phyloP scores from a whole-genome alignment of 345 rosid species.

The Lepidium didymum region DNA sequence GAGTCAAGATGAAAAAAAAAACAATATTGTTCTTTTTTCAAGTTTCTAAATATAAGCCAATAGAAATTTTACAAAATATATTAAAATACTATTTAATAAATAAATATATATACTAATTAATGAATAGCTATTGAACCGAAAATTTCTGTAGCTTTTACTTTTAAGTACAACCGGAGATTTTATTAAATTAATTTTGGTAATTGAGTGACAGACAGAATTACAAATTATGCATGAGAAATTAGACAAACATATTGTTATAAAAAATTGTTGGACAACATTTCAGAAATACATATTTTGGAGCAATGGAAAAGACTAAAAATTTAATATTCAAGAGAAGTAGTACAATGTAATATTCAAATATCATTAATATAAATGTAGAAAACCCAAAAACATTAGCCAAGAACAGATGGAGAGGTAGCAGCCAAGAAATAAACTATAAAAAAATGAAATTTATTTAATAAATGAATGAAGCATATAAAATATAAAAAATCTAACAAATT shows the following conservation, averaged over 20 bases:
- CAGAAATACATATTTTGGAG: neutral
- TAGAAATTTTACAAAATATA: neutral
- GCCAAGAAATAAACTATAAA: neutral
- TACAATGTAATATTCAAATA: neutral
- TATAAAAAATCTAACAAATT: neutral
- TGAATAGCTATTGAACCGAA: neutral
- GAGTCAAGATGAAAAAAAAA: neutral
- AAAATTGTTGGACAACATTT: neutral
- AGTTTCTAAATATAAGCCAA: neutral
- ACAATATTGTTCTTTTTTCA: neutral
- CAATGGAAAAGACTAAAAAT: neutral
- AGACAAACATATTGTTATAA: neutral
- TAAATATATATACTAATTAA: no score
- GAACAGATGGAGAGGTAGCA: neutral
- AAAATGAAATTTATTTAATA: neutral
- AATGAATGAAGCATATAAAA: neutral
- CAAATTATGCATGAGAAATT: neutral
- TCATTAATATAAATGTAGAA: neutral
- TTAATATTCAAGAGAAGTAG: no score
- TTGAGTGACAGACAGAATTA: neutral
- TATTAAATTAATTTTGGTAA: neutral
- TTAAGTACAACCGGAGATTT: neutral
- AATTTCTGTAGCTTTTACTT: neutral
- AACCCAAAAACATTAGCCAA: neutral
- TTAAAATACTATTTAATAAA: no score